Evolutionary conservation across 2,329 filamentous ascomycete species (phyloP).

Genomic region (Sporothrix pallida): DNA sequence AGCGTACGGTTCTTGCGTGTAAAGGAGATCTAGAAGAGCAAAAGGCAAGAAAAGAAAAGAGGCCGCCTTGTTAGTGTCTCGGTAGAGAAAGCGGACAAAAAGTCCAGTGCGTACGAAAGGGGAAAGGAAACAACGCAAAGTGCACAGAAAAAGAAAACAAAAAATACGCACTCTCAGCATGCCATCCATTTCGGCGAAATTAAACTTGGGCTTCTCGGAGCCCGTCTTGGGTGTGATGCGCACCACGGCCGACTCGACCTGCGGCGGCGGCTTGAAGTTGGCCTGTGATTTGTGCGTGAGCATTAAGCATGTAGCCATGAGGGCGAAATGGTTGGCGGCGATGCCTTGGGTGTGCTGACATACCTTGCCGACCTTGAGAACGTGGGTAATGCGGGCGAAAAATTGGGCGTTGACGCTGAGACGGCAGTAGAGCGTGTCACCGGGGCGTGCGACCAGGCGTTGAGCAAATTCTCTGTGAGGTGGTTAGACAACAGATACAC

Average conservation of each 20-base stretch:
- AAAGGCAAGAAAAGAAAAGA: constrained; percentile 48
- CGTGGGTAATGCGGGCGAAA: constrained; percentile 68
- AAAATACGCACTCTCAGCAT: constrained; percentile 61
- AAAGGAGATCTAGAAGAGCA: constrained; percentile 68
- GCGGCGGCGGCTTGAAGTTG: constrained; percentile 94
- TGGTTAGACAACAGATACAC: constrained; percentile 8
- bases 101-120: constrained; percentile 43
- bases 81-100: not conserved
- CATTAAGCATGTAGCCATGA: not conserved
- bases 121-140: not conserved
- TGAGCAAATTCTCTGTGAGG: constrained; percentile 80
- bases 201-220: constrained; percentile 77
- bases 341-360: not conserved
- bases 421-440: constrained; percentile 88
- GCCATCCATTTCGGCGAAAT: constrained; percentile 95
- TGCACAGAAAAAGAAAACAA: not conserved
- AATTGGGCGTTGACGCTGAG: constrained; percentile 93
- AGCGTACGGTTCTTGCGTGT: constrained; percentile 89
- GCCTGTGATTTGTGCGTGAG: constrained; percentile 57
- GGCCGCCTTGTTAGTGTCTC: constrained; percentile 48
- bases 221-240: constrained; percentile 87
- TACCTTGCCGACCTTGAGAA: constrained; percentile 83
- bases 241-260: constrained; percentile 90
- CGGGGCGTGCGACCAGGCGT: constrained; percentile 83
- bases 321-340: not conserved